Base-by-base conservation (phyloP, 164 flowering plant species). In the Pachysandra terminalis region DNA sequence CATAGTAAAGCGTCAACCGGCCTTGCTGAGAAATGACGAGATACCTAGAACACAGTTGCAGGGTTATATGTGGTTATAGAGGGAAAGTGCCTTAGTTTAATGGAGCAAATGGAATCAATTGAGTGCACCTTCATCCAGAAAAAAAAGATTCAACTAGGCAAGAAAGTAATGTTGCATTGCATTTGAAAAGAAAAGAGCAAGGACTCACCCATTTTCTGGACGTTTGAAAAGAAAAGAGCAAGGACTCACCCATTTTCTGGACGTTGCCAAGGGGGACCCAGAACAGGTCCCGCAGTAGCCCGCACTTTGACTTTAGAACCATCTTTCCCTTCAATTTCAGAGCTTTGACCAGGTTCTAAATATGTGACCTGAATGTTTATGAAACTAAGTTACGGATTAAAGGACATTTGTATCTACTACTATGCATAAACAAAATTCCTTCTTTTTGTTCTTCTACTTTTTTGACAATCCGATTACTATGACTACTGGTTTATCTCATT, bases 241-340 rank as follows among this genome's bases (percentile, higher is more conserved):
- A 64, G 58, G 59, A 40, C 17, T 59, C 80, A 91, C 96, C 97
- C 96, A 69, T 95, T 95, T 75, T 92, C 97, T 51, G 97, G 97
- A 1, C 90, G 89, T 75, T 92, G 97, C 99, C 99, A 95, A 52
- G 97, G 98, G 69, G 96, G 97, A 56, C 98, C 98, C 3, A 92
- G 79, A 74, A 95, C 81, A 56, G 97, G 99, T 12, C 99, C 96
- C 49, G 93, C 83, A 65, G 97, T 91, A 19, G 96, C 98, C 49
- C 71, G 63, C 8, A 91, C 73, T 77, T 28, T 73, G 51, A 89
- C 85, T 64, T 77, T 79, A 53, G 87, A 78, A 72, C 90, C 87
- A 78, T 72, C 72, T 59, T 57, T 77, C 24, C 81, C 84, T 75
- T 80, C 78, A 64, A 95, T 74, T 59, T 82, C 87, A 56, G 79